Percentiles rank a stretch among this genome's conserved stretches.
These are phyloP conservation scores for Tephrocybe sp. DNA, from an alignment of 768 basidiomycete genomes.

Conservation along the genomic window DNA sequence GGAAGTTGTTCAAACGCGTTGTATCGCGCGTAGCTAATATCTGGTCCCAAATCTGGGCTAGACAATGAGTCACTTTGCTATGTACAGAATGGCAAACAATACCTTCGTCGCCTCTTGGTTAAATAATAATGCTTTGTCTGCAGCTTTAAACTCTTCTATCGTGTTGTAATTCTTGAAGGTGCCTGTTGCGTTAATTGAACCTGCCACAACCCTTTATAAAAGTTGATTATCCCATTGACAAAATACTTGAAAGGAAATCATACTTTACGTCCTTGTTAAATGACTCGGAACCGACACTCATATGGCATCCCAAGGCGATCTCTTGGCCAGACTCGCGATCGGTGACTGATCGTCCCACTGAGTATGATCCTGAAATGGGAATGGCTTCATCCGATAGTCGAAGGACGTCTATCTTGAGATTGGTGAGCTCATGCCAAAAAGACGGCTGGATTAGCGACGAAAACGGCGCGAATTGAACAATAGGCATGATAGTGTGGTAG, in stretches of 20 bases:
- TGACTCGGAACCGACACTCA: slow-evolving; percentile 63
- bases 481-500: slow-evolving; percentile 35
- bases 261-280: slow-evolving; percentile 52
- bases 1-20: slow-evolving; percentile 66
- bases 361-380: slow-evolving; percentile 63
- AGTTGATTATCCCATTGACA: neutral
- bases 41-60: slow-evolving; percentile 64
- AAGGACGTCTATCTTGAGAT: slow-evolving; percentile 88
- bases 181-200: slow-evolving; percentile 56
- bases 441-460: slow-evolving; percentile 83
- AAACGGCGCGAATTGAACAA: slow-evolving; percentile 89
- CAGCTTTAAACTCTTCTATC: slow-evolving; percentile 90
- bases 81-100: slow-evolving; percentile 15
- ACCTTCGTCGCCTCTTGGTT: slow-evolving; percentile 65
- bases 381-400: slow-evolving; percentile 74
- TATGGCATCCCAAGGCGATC: slow-evolving; percentile 67
- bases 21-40: slow-evolving; percentile 51
- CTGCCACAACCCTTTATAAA: slow-evolving; percentile 37
- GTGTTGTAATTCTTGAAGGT: slow-evolving; percentile 94
- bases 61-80: neutral
- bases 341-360: slow-evolving; percentile 64
- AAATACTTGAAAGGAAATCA: slow-evolving; percentile 7
- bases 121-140: slow-evolving; percentile 87
- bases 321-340: slow-evolving; percentile 78
- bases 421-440: slow-evolving; percentile 91